Evolutionary conservation across 352 stramenopile genomes (phyloP).

Genomic region (Phytophthora ramorum): DNA sequence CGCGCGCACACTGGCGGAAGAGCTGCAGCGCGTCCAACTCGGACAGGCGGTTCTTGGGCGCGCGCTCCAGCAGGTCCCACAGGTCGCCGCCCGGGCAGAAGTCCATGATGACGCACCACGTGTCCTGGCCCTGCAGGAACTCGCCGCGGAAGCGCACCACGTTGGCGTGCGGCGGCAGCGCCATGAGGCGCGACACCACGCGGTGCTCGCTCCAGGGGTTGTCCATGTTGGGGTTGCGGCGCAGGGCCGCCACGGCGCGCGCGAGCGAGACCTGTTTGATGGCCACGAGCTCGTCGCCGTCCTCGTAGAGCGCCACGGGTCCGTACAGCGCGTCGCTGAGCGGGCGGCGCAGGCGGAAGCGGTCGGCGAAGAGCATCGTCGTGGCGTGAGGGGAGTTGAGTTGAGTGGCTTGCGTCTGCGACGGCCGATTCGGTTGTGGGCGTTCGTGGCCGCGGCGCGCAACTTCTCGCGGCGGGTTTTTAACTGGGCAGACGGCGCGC

Average conservation of each 20-base stretch:
- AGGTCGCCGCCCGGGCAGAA: constrained; percentile 59
- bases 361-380: constrained; percentile 16
- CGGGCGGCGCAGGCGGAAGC: constrained; percentile 14
- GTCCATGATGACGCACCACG: constrained; percentile 65
- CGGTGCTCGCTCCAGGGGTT: constrained; percentile 54
- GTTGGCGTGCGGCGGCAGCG: constrained; percentile 42
- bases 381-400: no score
- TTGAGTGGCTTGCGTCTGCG: constrained; percentile 3
- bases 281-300: constrained; percentile 47
- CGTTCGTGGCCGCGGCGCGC: constrained; percentile 4
- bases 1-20: constrained; percentile 41
- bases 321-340: constrained; percentile 51
- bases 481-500: not conserved
- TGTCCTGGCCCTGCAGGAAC: constrained; percentile 48
- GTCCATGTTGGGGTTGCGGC: constrained; percentile 40
- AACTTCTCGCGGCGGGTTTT: not conserved
- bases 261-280: constrained; percentile 57
- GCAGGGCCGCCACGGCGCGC: constrained; percentile 32
- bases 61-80: constrained; percentile 37
- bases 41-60: constrained; percentile 24
- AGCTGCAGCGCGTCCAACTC: constrained; percentile 31
- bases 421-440: constrained; percentile 6
- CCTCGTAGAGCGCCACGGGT: constrained; percentile 51
- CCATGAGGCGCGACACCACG: constrained; percentile 30
- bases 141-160: constrained; percentile 49